Base-by-base conservation (phyloP, 768 basidiomycete species). In the Kwoniella botswanensis region DNA sequence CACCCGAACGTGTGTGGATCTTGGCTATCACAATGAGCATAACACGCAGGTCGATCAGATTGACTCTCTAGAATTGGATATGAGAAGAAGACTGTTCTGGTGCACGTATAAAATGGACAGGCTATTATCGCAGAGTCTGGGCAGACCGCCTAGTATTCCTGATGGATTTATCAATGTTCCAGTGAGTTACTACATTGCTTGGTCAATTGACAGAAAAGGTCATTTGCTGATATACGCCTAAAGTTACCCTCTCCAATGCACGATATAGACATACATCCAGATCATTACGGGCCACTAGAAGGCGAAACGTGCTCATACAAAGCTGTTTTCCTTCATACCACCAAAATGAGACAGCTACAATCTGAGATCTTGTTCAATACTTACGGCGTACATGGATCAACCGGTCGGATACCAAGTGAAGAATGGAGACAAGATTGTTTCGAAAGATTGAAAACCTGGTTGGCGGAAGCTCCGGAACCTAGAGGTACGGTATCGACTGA, bases 141-240 rank as follows among this genome's bases (percentile, higher is more conserved):
- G 84, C 12, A 63, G 84, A 64, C 84, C 84, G 24, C 83, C 82
- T 0, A 79, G 77, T 65, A 83, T 84, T 11, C 79, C 83, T 1
- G 84, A 84, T 70, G 83, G 81, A 10, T 84, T 82, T 70, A 82
- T 84, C 74, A 80, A 81, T 70, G 79, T 81, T 35, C 77, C 84
- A 1, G 80, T 84, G 61, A 70, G 79, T 75, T 7, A 41, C n/a
- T 13, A 44, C 10, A 63, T 41, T 9, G 13, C 4, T 21, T 42
- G 24, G 35, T 6, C 35, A 35, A 9, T 35, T 6, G 6, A 35
- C 6, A 35, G 35, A 24, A 55, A n/a, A 5, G 21, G 54, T 12
- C 54, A 22, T 24, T 2, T 12, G n/a, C 54, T 21, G 4, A 24
- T 62, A 22, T 26, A 12, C 21, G 5, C 11, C 7, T n/a, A 13